Evolutionary conservation across 2,329 filamentous ascomycete species (phyloP), one percentile per base, ranked within the genome.

Genomic region (Cladosporium velox): DNA sequence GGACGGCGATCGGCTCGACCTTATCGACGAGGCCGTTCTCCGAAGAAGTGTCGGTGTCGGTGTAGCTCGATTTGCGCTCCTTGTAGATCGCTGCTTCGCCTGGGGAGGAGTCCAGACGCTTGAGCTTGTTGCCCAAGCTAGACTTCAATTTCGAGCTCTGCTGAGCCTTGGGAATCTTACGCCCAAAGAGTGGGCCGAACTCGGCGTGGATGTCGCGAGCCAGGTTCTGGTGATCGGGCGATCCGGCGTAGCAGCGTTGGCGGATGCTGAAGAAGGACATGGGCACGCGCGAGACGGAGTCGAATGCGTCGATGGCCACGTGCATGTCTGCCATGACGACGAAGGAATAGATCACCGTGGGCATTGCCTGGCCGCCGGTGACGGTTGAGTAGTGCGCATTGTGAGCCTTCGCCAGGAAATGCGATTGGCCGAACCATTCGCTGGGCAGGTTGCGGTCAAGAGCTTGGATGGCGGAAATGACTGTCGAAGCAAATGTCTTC

Each of bases 181-280:
- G 73, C 10, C 74, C 70, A 15, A 81, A 72, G 3, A 82, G 73
- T 7, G 77, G 75, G 58, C 76, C 77, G 66, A 84, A 84, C 35
- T 83, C 80, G 49, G 78, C 77, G 66, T 83, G 80, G 59, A 83
- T 82, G 51, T 79, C 77, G 15, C 78, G 78, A 4, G 77, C 77
- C 28, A 84, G 72, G 12, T 81, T 76, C 15, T 76, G 76, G 64
- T 83, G 81, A 68, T 83, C 81, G 1, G 79, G 79, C 49, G 80
- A 82, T 34, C 78, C 78, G 18, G 75, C 74, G 65, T 81, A 81
- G 32, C 78, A 78, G 28, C 80, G 76, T 66, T 83, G 78, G 3
- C 78, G 77, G 28, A 77, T 75, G 30, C 70, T 78, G 75, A 83
- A 82, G 73, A 84, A 82, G 12, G 77, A 79, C 15, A 81, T 69